Conservation (phyloP, 208 protist genomes). For the Sergeia podlipaevii region DNA sequence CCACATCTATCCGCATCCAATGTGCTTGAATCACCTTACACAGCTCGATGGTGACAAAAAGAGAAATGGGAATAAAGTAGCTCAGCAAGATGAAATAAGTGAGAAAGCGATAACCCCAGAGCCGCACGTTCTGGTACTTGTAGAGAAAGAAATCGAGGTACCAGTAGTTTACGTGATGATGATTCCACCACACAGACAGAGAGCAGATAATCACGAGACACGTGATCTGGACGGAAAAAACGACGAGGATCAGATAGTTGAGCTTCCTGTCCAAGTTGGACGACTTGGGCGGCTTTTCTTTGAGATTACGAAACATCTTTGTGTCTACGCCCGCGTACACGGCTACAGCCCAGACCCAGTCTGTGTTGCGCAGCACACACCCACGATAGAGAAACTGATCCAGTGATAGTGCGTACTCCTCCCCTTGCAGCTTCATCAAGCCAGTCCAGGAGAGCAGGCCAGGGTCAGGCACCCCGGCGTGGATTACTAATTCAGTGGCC, state of each 20-base stretch:
- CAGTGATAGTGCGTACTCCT: slow-evolving; percentile 53
- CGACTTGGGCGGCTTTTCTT: slow-evolving; percentile 80
- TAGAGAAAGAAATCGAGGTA: slow-evolving; percentile 67
- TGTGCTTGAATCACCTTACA: slow-evolving; percentile 89
- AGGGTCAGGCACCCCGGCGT: slow-evolving; percentile 64
- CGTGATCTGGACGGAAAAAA: slow-evolving; percentile 72
- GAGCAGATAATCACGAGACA: slow-evolving; percentile 66
- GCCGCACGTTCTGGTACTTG: slow-evolving; percentile 16
- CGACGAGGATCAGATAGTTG: slow-evolving; percentile 74
- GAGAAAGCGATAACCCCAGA: slow-evolving; percentile 77
- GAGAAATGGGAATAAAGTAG: slow-evolving; percentile 90
- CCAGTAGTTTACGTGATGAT: slow-evolving; percentile 39
- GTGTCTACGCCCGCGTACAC: slow-evolving; percentile 91
- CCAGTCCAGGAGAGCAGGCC: slow-evolving; percentile 78
- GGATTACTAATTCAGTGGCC: slow-evolving; percentile 21
- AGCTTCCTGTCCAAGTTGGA: slow-evolving; percentile 87
- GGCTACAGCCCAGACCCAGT: slow-evolving; percentile 92
- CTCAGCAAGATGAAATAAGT: slow-evolving; percentile 91
- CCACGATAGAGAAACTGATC: slow-evolving; percentile 91
- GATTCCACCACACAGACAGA: slow-evolving; percentile 63
- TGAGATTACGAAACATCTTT: slow-evolving; percentile 91
- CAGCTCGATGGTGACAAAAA: slow-evolving; percentile 91
- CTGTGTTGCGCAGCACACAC: slow-evolving; percentile 88
- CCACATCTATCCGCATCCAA: slow-evolving; percentile 81
- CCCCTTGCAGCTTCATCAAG: slow-evolving; percentile 39